Conservation (phyloP, 2,329 filamentous ascomycete genomes). For the Aspergillus ibericus region DNA sequence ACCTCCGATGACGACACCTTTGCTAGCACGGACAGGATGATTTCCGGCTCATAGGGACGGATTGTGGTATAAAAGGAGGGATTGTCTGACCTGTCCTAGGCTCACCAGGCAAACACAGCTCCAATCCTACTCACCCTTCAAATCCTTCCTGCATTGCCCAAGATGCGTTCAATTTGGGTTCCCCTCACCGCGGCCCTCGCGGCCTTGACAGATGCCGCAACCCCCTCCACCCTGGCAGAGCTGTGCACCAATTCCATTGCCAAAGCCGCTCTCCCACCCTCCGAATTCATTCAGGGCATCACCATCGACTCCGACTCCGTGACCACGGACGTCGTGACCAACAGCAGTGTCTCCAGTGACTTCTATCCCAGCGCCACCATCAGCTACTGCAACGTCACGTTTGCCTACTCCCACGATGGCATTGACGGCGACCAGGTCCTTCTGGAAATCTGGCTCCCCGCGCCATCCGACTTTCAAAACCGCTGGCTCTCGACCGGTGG, state of each 20-base stretch:
- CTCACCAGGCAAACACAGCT: background rate
- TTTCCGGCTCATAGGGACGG: background rate
- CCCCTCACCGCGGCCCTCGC: background rate
- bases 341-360: slow-evolving; percentile 33
- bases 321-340: slow-evolving; percentile 38
- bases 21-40: background rate
- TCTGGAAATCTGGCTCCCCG: slow-evolving; percentile 39
- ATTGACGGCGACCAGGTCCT: slow-evolving; percentile 37
- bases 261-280: slow-evolving; percentile 43
- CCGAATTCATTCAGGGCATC: slow-evolving; percentile 45
- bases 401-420: slow-evolving; percentile 47
- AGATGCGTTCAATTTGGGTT: background rate
- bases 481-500: slow-evolving; percentile 50
- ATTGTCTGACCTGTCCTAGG: background rate
- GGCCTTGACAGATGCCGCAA: background rate
- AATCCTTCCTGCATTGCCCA: background rate
- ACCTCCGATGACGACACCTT: background rate
- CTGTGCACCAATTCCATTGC: slow-evolving; percentile 22
- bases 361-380: slow-evolving; percentile 21
- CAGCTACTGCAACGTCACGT: slow-evolving; percentile 44
- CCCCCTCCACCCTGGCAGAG: background rate
- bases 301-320: slow-evolving; percentile 44
- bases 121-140: background rate
- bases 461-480: slow-evolving; percentile 39
- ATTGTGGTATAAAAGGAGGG: background rate